Evolutionary conservation across 140 eudicot species (phyloP), one percentile per base, ranked within the genome.

Genomic region (Flaveria floridana): DNA sequence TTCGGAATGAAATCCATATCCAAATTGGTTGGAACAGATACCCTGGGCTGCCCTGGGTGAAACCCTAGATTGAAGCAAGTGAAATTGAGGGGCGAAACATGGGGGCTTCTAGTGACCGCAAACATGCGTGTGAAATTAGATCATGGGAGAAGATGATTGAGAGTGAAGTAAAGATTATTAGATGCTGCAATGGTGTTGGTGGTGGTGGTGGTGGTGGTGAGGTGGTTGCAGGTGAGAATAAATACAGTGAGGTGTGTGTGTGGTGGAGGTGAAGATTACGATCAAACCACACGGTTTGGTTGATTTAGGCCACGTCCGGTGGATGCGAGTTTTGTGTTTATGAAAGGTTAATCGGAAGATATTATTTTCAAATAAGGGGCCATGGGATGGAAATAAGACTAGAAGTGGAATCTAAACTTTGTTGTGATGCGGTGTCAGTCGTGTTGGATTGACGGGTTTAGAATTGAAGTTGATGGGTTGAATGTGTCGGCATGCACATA

Each of bases 1-100:
- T 73, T 86, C 1, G 87, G 84, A 65, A 86, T 66, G 6, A 80
- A 76, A 2, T 82, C 89, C 89, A 86, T 86, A n/a, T 76, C 78
- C 15, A 55, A 73, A 64, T 1, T 34, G 37, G 53, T 1, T 0
- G 82, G 68, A 39, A 70, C 64, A 8, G 74, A 79, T 42, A 26
- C 3, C 59, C 28, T 52, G 0, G 69, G 61, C 1, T 37, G 59
- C 13, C 9, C 41, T 37, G 59, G 47, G 25, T 79, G 73, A 79
- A 79, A 71, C 66, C 82, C 82, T 78, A 53, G 57, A 71, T 78
- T 78, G 58, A 78, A 78, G 73, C 77, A 71, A 74, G 7, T 74
- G 68, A 74, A 8, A 73, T 44, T 66, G 8, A 59, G 57, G 62
- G 74, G 69, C 8, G 11, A 12, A 65, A 72, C 23, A 65, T 79